Base-by-base conservation (phyloP, 2,329 filamentous ascomycete species). In the Tolypocladium cylindrosporum region DNA sequence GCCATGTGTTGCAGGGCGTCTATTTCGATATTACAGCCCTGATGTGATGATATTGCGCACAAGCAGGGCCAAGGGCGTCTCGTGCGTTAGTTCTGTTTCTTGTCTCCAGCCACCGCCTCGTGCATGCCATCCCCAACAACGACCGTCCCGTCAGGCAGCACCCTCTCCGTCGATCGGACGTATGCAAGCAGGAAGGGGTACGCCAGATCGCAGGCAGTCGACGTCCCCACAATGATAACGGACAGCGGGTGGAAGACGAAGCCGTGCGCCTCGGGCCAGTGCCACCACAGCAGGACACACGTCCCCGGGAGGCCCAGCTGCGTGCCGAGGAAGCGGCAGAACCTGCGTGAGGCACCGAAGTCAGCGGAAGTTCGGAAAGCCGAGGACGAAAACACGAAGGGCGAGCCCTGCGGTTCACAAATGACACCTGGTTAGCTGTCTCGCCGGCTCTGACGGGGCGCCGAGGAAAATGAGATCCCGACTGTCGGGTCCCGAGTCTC, bases 181-280 rank as follows among this genome's bases (percentile, higher is more conserved):
- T 72, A 61, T 21, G 66, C 70, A 52, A 81, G 62, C 11, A 77
- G 61, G 51, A 79, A 72, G 0, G 77, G 74, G 57, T 81, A 81
- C 2, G 70, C 62, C 14, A 77, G 41, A 61, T 81, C 79, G 54
- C 73, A 76, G 19, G 73, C 51, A 2, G 77, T 57, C 16, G 71
- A 72, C 0, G 72, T 71, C 0, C 69, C 72, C 60, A 71, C 71
- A 16, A 81, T 63, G 58, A 79, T 74, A 4, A 78, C 51, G 1
- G 71, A 73, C 5, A 78, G 65, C 0, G 75, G 76, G 39, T 72
- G 73, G 54, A 72, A 67, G 37, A 77, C 73, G 63, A 78, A 81
- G 13, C 71, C 72, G 62, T 81, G 75, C 1, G 77, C 75, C 58
- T 80, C 79, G 3, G 76, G 77, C 79, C 79, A 80, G 61, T 73